Percentiles rank a stretch among this genome's conserved stretches.
These are phyloP conservation scores for Fusarium mexicanum DNA, from an alignment of 2,329 filamentous ascomycete species.

Conservation along the genomic window DNA sequence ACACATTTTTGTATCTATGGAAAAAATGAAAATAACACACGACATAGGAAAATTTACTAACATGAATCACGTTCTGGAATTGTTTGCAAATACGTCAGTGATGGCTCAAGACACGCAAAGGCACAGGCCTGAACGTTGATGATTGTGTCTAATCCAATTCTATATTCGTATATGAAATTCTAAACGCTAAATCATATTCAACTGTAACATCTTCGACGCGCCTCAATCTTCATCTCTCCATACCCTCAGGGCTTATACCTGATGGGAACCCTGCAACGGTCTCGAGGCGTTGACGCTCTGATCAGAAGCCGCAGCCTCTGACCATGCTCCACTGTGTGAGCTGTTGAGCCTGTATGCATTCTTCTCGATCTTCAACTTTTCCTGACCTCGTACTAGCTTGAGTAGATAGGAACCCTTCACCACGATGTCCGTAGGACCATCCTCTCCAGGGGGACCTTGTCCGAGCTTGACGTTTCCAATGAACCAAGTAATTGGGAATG, in stretches of 20 bases:
- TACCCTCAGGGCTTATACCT: neutral
- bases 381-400: conserved; percentile 35
- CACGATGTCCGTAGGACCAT: conserved; percentile 42
- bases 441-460: conserved; percentile 37
- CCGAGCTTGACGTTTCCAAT: conserved; percentile 48
- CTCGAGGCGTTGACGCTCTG: neutral
- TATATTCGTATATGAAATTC: neutral
- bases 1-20: neutral
- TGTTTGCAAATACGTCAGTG: neutral
- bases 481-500: conserved; percentile 41
- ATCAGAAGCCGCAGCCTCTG: conserved; percentile 4
- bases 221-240: neutral
- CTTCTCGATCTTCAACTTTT: conserved; percentile 21
- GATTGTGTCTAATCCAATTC: neutral
- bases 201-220: neutral
- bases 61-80: neutral
- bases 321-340: conserved; percentile 4
- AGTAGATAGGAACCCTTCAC: conserved; percentile 46
- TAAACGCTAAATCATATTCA: neutral
- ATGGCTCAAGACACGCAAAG: neutral
- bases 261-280: conserved; percentile 1
- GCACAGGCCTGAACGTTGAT: neutral
- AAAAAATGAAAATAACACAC: neutral
- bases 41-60: neutral
- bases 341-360: conserved; percentile 29